Percentiles rank a stretch among this genome's conserved stretches.
Conservation (phyloP, 306 rosid genomes). For the Pachyrhizus erosus region DNA sequence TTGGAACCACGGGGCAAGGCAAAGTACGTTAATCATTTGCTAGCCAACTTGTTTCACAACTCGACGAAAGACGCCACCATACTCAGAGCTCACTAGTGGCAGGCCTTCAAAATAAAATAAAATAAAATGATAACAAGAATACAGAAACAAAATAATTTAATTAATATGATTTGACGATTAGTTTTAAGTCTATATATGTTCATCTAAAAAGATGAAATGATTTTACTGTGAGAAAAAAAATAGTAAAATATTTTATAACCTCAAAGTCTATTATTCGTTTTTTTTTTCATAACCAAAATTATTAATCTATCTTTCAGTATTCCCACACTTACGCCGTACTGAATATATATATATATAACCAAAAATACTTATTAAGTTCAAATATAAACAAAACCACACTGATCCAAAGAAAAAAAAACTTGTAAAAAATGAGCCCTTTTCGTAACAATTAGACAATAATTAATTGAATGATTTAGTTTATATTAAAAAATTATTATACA, state of each 20-base stretch:
- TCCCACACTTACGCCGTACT: too few relatives aligned
- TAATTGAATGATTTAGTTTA: not conserved
- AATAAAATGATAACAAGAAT: not conserved
- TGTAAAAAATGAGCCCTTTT: not conserved
- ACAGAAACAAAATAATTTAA: not conserved
- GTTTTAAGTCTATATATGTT: not conserved
- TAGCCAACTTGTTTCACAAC: conserved; percentile 37
- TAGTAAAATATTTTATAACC: not conserved
- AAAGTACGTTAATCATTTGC: conserved; percentile 31
- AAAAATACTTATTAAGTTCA: too few relatives aligned
- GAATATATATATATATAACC: too few relatives aligned
- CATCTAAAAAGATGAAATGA: not conserved
- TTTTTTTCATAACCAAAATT: not conserved
- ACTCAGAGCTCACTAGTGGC: not conserved
- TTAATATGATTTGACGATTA: too few relatives aligned
- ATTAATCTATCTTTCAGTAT: not conserved
- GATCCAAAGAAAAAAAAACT: not conserved
- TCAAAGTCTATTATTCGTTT: not conserved
- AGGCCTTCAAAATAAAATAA: not conserved
- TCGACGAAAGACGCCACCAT: not conserved
- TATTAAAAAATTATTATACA: not conserved
- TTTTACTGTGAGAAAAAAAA: not conserved
- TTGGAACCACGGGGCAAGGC: not conserved
- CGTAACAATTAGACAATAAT: not conserved
- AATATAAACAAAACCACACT: not conserved